Evolutionary conservation across 768 basidiomycete species (phyloP), one percentile per base, ranked within the genome.

Genomic region (Tephrocybe sp.): DNA sequence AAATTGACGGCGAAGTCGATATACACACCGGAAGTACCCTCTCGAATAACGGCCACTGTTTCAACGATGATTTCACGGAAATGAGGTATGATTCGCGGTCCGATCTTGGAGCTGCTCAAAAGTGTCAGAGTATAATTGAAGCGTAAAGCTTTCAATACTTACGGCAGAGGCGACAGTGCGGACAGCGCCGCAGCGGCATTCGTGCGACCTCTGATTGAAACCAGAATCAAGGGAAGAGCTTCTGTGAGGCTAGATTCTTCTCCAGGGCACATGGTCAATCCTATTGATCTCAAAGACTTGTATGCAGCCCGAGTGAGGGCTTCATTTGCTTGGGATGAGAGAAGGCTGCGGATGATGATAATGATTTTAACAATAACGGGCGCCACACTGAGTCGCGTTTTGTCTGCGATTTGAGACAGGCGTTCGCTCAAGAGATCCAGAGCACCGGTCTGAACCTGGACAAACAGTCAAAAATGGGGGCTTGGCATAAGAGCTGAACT

Each of bases 61-160:
- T 83, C 75, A 4, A 80, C 67, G 13, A 89, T 77, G 38, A 95
- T 79, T 12, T 82, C 76, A 44, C 82, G 82, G 69, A 97, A 86
- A 67, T 83, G 78, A 4, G 96, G 92, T 42, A 99, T 92, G 42
- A 93, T 76, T 0, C 96, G 85, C 9, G 95, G 92, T 0, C 91
- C 92, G 18, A 98, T 78, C 38, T 86, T 83, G 16, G 74, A 64
- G 16, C 92, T 96, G 59, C 13, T 37, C 28, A 37, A 49, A 34
- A 4, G 30, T 26, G 31, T 47, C 30, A 51, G 25, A 36, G 28
- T n/a, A 6, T 12, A 27, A 46, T 5, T 3, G 21, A 36, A 26
- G 8, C 13, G 8, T 13, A 18, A 19, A 24, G 39, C n/a, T n/a
- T 28, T 26, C 38, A 47, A 26, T 19, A 75, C 79, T 26, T 62